Base-by-base conservation (phyloP, 768 basidiomycete genomes). In the Coprinopsis strossmayeri region DNA sequence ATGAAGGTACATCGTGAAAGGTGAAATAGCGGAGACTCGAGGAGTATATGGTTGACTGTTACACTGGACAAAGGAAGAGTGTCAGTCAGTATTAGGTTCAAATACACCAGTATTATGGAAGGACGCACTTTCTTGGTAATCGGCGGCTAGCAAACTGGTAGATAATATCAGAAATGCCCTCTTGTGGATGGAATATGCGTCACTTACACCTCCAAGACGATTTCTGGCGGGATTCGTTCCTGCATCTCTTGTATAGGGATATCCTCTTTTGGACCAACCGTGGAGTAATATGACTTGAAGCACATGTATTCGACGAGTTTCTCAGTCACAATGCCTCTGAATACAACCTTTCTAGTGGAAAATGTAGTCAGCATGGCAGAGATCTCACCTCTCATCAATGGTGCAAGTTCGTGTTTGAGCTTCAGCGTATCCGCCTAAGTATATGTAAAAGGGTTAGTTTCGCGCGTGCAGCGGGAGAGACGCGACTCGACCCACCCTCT, bases 251-350 rank as follows among this genome's bases (percentile, higher is more conserved):
- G 69, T 1, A 78, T 59, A 2, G 91, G 90, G 18, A 87, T 69
- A 42, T 91, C 88, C 57, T 92, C 90, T 54, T 83, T 89, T 5
- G 79, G 68, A 0, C 76, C 78, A 1, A 69, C 71, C n/a, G 76
- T 74, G 52, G 84, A 81, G 60, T 90, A 91, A 52, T 91, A 75
- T 1, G 81, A 70, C 66, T 87, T 93, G 73, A 87, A 93, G 26
- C 78, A 70, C 69, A 95, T 87, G 61, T 91, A 96, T 64, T 97
- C 93, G 34, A 91, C 74, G 45, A 95, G 72, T 60, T 91, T 93
- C 66, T 93, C 89, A 1, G 90, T 79, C 28, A 95, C 82, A 21
- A 85, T 76, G 7, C 73, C 81, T 25, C 81, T 82, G 53, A 17
- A 20, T n/a, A 27, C 15, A 15, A 46, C 5, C 12, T 38, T 7